phyloP scores from a whole-genome alignment of 225 moss, liverwort and hornwort species.

The Physcomitrium patens region DNA sequence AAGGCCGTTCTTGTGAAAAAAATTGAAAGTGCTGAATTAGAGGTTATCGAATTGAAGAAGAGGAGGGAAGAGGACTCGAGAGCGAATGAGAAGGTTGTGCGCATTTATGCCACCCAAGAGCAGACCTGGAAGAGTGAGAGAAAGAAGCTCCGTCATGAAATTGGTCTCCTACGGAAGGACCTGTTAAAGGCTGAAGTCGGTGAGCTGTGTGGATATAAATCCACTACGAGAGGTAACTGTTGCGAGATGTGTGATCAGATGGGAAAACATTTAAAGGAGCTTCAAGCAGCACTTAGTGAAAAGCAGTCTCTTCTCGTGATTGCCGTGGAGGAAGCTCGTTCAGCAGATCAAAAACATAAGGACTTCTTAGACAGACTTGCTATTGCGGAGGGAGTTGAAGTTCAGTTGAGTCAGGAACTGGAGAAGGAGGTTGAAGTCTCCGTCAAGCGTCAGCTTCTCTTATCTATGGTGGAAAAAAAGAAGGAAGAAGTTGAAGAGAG shows the following conservation, averaged over 20 bases:
- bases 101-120: slow-evolving; percentile 9
- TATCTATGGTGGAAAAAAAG: not conserved
- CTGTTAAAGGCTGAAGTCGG: slow-evolving; percentile 9
- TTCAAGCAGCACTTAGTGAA: slow-evolving; percentile 18
- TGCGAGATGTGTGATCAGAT: slow-evolving; percentile 4
- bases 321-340: slow-evolving; percentile 20
- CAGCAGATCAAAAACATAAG: slow-evolving; percentile 9
- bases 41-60: slow-evolving; percentile 2
- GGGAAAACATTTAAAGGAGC: slow-evolving; percentile 6
- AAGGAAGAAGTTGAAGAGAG: not conserved
- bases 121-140: slow-evolving; percentile 24
- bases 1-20: not conserved
- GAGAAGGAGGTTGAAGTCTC: not conserved
- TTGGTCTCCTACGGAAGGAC: slow-evolving; percentile 21
- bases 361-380: slow-evolving; percentile 1
- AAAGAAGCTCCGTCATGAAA: slow-evolving; percentile 24
- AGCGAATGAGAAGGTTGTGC: slow-evolving; percentile 25
- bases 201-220: not conserved
- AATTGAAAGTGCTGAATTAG: slow-evolving; percentile 1
- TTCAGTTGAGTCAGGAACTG: slow-evolving; percentile 15
- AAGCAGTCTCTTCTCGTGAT: slow-evolving; percentile 11
- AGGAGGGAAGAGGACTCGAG: slow-evolving; percentile 18
- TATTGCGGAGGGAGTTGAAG: not conserved
- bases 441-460: not conserved
- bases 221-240: not conserved